Evolutionary conservation across 2,329 filamentous ascomycete genomes (phyloP).

Genomic region (Tolypocladium inflatum): DNA sequence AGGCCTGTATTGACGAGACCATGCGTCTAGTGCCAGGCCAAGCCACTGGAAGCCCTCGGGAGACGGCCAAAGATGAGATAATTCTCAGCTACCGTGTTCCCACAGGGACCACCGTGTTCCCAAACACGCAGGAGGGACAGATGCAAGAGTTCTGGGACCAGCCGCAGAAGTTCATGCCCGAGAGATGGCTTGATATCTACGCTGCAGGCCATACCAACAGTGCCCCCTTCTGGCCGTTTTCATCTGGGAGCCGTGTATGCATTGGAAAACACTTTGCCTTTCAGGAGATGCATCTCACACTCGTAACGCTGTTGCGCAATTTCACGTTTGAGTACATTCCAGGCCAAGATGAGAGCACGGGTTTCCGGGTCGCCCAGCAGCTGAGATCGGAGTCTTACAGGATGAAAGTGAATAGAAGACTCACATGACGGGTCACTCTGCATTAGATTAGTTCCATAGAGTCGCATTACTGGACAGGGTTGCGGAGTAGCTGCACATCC

Average conservation of each 20-base stretch:
- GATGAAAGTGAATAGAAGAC: neutral
- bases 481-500: neutral
- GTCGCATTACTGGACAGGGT: neutral
- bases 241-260: neutral
- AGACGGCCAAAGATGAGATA: neutral
- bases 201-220: neutral
- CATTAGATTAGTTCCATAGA: neutral
- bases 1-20: slow-evolving; percentile 1
- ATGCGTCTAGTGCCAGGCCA: slow-evolving; percentile 1
- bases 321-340: neutral
- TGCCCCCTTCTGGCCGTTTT: neutral
- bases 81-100: neutral
- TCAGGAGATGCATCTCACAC: neutral
- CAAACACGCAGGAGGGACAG: neutral
- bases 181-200: neutral
- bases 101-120: neutral
- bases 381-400: neutral
- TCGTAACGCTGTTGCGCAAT: neutral
- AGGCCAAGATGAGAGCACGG: neutral
- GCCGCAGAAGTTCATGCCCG: neutral
- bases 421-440: neutral
- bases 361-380: neutral
- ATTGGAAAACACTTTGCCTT: neutral
- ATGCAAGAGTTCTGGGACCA: neutral
- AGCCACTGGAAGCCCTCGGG: neutral